Percentiles rank a stretch among this genome's conserved stretches.
These are phyloP conservation scores for Benincasa hispida DNA, from an alignment of 306 rosid species.

Conservation along the genomic window DNA sequence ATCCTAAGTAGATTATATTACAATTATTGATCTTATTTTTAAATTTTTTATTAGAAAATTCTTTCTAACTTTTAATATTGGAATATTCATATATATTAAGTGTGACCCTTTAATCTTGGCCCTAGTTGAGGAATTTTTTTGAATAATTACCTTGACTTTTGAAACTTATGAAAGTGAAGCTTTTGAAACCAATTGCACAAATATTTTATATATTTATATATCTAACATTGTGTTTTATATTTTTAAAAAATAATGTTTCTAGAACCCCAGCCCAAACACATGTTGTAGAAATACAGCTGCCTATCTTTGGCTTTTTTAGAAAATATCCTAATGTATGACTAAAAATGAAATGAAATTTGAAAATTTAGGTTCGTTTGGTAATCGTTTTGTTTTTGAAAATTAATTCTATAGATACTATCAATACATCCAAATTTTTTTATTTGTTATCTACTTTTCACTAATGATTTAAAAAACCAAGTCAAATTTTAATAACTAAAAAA, in stretches of 20 bases:
- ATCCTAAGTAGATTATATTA: neutral
- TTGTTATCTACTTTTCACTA: too few relatives aligned
- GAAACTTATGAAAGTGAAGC: neutral
- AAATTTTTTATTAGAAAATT: neutral
- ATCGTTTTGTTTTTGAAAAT: too few relatives aligned
- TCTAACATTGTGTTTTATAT: neutral
- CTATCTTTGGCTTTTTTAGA: neutral
- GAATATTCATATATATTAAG: neutral
- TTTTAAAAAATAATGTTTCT: neutral
- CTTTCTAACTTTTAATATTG: neutral
- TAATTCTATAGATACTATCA: too few relatives aligned
- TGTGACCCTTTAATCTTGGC: neutral
- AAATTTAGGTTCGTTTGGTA: too few relatives aligned
- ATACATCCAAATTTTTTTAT: too few relatives aligned
- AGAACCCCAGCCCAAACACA: neutral
- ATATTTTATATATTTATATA: neutral
- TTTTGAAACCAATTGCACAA: neutral
- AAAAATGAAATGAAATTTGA: neutral
- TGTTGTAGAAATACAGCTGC: neutral
- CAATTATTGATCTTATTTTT: neutral
- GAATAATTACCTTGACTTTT: neutral
- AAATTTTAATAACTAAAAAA: too few relatives aligned
- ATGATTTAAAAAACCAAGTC: too few relatives aligned
- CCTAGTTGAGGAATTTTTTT: neutral
- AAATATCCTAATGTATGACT: too few relatives aligned